Base-by-base conservation (phyloP, 768 basidiomycete species). In the Mycena kentingensis region DNA sequence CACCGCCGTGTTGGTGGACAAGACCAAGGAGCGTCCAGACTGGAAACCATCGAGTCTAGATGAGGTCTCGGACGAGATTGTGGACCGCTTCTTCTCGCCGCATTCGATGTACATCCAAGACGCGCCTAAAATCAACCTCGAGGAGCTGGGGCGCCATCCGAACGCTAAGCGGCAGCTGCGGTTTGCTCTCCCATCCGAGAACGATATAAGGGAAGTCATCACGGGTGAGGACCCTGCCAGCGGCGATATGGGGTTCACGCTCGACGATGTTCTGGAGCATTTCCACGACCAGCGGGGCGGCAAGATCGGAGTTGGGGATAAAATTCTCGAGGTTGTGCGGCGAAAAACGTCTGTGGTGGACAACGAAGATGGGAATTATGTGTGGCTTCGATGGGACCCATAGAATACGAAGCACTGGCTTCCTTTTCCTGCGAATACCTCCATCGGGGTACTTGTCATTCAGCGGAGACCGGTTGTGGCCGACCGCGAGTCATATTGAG, bases 141-240 rank as follows among this genome's bases (percentile, higher is more conserved):
- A 57, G 41, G 37, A 16, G 22, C 31, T 32, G 46, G 60, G n/a
- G 36, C 12, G 28, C 24, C 12, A 15, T 22, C 16, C 27, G 21
- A 8, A 22, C 58, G 48, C 27, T 39, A 25, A 16, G 15, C 50
- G 2, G 44, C 66, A 64, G n/a, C 65, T 71, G 61, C 73, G 68
- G 52, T 81, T 70, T 58, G 80, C 82, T 48, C 74, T 99, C 39
- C 96, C 94, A 1, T 82, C 84, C 13, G 94, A 98, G 67, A 70
- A 74, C 36, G 83, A 86, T 59, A 85, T 99, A 57, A 74, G 80
- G 38, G 69, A 76, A 16, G 68, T 87, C 34, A 85, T 98, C 35
- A 76, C 70, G 55, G 85, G 93, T 48, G 70, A 79, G 63, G 81
- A 85, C 61, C 65, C 66, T n/a, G 74, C 78, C 12, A 85, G 84